Percentiles rank a stretch among this genome's conserved stretches.
Evolutionary conservation across 2,329 filamentous ascomycete species (phyloP).

Genomic region (Cercospora zeina): DNA sequence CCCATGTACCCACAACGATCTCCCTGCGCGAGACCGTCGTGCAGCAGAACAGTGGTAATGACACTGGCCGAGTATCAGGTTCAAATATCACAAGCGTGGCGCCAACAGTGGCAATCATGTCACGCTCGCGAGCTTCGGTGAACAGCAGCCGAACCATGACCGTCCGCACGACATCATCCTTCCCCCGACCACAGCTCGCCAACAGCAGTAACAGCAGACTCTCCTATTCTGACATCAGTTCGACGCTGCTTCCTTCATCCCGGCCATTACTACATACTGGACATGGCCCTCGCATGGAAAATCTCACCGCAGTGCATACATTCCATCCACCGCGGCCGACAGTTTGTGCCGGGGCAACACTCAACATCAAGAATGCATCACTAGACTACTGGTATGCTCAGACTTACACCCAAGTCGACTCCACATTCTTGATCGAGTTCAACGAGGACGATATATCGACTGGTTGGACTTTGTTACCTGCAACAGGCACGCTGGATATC

Average conservation of each 20-base stretch:
- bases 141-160: not conserved
- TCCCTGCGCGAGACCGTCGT: not conserved
- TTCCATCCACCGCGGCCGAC: constrained; percentile 17
- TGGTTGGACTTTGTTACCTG: constrained; percentile 38
- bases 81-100: not conserved
- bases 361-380: constrained; percentile 40
- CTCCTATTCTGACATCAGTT: not conserved
- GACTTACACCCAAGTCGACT: constrained; percentile 39
- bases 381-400: constrained; percentile 42
- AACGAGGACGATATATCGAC: constrained; percentile 35
- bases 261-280: not conserved
- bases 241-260: not conserved
- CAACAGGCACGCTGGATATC: constrained; percentile 39
- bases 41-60: not conserved
- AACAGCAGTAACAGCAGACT: constrained; percentile 1
- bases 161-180: not conserved
- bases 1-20: not conserved
- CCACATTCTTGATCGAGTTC: constrained; percentile 37
- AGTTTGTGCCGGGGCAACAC: constrained; percentile 36
- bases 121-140: not conserved
- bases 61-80: not conserved
- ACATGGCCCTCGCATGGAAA: not conserved
- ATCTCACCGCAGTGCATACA: constrained; percentile 3
- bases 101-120: not conserved
- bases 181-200: not conserved